A percentile compares a stretch with the other conserved stretches of the same genome.
Evolutionary conservation across 2,329 filamentous ascomycete genomes (phyloP).

Genomic region (Lachnum nothofagi): DNA sequence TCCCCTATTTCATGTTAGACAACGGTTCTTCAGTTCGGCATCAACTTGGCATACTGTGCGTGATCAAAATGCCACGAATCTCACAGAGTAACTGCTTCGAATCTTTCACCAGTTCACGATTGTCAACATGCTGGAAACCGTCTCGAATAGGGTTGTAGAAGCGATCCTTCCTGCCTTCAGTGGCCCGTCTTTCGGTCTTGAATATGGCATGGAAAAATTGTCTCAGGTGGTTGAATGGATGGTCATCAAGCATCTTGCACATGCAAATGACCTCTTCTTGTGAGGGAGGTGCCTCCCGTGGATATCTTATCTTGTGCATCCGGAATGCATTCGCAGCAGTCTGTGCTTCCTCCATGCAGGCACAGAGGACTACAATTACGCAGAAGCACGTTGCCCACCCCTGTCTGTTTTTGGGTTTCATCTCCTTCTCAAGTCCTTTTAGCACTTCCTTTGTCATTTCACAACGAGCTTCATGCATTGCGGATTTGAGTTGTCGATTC

Average conservation of each 20-base stretch:
- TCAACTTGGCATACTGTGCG: neutral
- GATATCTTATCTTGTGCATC: slow-evolving; percentile 4
- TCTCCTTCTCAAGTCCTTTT: slow-evolving; percentile 8
- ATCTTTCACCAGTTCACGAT: neutral
- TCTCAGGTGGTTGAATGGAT: slow-evolving; percentile 2
- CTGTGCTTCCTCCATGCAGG: slow-evolving; percentile 12
- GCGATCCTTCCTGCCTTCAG: neutral
- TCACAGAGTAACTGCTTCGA: slow-evolving; percentile 2
- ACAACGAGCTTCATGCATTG: slow-evolving; percentile 5
- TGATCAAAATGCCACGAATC: slow-evolving; percentile 4
- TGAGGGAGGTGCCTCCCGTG: slow-evolving; percentile 1
- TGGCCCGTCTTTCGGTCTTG: neutral
- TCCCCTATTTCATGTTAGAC: slow-evolving; percentile 4
- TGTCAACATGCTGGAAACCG: neutral
- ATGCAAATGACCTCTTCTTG: neutral
- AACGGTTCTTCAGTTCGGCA: neutral
- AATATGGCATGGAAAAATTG: slow-evolving; percentile 9
- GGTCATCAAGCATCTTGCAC: slow-evolving; percentile 8
- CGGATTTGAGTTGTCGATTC: slow-evolving; percentile 11
- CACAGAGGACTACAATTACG: slow-evolving; percentile 8
- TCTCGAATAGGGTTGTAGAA: slow-evolving; percentile 13
- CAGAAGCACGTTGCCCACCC: slow-evolving; percentile 11
- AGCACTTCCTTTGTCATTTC: slow-evolving; percentile 7
- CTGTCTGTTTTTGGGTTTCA: slow-evolving; percentile 4
- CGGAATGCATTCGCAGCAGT: slow-evolving; percentile 8